These are phyloP conservation scores for Wallacemonas sp. DNA, from an alignment of 208 protist genomes.

Conservation along the genomic window DNA sequence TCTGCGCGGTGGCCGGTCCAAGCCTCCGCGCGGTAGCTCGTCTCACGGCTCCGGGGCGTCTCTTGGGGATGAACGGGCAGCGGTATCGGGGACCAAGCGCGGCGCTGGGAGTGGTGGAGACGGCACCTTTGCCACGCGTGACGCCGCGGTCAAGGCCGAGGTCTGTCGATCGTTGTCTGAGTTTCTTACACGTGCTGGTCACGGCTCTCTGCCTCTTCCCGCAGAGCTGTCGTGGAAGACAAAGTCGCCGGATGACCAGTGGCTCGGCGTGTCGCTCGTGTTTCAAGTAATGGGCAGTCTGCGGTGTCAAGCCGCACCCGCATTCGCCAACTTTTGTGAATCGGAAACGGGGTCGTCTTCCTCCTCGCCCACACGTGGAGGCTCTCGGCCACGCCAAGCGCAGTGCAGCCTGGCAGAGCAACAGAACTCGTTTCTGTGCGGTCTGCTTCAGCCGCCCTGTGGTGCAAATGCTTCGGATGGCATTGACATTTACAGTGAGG, in stretches of 20 bases:
- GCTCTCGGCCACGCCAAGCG: background rate
- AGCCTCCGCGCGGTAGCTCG: too few relatives aligned
- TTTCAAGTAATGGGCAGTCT: background rate
- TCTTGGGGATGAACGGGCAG: too few relatives aligned
- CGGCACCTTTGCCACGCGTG: slow-evolving; percentile 14
- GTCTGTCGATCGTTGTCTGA: slow-evolving; percentile 27
- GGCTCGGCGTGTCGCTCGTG: slow-evolving; percentile 1
- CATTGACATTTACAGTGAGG: background rate
- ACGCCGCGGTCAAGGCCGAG: slow-evolving; percentile 32
- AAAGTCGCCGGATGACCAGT: background rate
- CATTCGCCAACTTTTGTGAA: background rate
- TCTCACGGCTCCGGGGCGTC: too few relatives aligned
- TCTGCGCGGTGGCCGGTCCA: too few relatives aligned
- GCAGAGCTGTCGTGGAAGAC: slow-evolving; percentile 8
- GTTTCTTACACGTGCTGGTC: slow-evolving; percentile 9
- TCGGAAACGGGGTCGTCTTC: background rate
- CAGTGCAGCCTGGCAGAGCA: background rate
- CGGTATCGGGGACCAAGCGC: too few relatives aligned
- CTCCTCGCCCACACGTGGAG: background rate
- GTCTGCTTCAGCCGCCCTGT: background rate
- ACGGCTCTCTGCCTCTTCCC: background rate
- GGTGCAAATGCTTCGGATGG: too few relatives aligned
- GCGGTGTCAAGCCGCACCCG: background rate
- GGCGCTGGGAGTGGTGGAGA: background rate
- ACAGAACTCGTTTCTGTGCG: background rate